Evolutionary conservation across 2,329 filamentous ascomycete species (phyloP).

Genomic region (Pseudocercospora vitis): DNA sequence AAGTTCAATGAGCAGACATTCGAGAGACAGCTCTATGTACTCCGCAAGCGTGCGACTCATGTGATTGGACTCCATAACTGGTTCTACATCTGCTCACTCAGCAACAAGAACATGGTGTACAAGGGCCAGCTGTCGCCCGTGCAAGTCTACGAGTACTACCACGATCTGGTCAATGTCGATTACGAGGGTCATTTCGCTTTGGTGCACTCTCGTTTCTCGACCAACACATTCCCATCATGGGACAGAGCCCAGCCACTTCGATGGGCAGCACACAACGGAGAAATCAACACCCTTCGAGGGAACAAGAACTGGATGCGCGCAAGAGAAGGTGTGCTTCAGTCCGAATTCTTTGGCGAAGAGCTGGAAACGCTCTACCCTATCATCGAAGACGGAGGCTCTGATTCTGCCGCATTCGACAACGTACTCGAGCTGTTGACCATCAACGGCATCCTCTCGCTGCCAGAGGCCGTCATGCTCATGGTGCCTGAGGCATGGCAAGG

Average conservation of each 20-base stretch:
- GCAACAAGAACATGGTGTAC: conserved; percentile 98
- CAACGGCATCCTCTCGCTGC: conserved; percentile 91
- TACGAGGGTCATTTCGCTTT: conserved; percentile 97
- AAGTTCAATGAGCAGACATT: conserved; percentile 82
- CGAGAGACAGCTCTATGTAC: conserved; percentile 88
- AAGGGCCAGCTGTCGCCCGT: conserved; percentile 93
- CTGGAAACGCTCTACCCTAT: conserved; percentile 89
- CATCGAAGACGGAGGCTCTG: conserved; percentile 93
- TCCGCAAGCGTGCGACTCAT: conserved; percentile 93
- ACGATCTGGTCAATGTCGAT: conserved; percentile 93
- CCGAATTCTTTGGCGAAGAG: conserved; percentile 87
- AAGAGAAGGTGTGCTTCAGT: conserved; percentile 91
- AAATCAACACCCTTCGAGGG: conserved; percentile 94
- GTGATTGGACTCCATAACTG: conserved; percentile 94
- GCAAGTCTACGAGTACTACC: conserved; percentile 97
- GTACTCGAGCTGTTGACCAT: conserved; percentile 91
- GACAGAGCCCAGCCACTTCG: conserved; percentile 93
- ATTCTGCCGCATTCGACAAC: conserved; percentile 96
- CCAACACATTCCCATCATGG: conserved; percentile 98
- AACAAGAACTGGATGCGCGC: conserved; percentile 99
- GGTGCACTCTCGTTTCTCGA: conserved; percentile 95
- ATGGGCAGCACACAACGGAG: conserved; percentile 97
- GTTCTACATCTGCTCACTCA: conserved; percentile 97
- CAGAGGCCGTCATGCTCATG: conserved; percentile 98
- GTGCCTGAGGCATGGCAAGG: conserved; percentile 98